Conservation (phyloP, 108 stramenopile species). For the Nitzschia sp. region DNA sequence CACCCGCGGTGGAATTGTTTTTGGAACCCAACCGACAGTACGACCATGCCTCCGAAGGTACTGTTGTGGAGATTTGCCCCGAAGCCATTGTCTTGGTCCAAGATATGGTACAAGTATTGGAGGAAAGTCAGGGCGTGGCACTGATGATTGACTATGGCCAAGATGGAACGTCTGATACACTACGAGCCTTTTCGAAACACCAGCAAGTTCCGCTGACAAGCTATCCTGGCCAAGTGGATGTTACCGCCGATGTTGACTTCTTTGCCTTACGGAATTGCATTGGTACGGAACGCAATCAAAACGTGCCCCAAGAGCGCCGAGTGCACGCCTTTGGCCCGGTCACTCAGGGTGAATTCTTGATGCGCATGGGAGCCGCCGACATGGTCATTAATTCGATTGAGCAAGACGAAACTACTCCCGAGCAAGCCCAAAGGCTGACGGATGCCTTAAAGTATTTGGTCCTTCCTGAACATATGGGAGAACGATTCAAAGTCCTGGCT, state of each 20-base stretch:
- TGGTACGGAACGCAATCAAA: background rate
- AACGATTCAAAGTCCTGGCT: slow-evolving; percentile 81
- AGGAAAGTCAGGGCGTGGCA: slow-evolving; percentile 79
- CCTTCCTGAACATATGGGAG: slow-evolving; percentile 92
- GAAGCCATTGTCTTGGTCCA: slow-evolving; percentile 83
- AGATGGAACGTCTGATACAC: slow-evolving; percentile 80
- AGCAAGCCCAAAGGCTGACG: slow-evolving; percentile 78
- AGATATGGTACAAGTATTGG: slow-evolving; percentile 83
- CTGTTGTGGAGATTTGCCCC: slow-evolving; percentile 92
- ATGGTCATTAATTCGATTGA: slow-evolving; percentile 58
- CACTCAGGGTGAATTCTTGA: slow-evolving; percentile 89
- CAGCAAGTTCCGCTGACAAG: slow-evolving; percentile 82
- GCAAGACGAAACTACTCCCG: slow-evolving; percentile 79
- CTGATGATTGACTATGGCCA: slow-evolving; percentile 98
- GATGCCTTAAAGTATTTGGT: slow-evolving; percentile 84
- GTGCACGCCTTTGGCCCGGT: slow-evolving; percentile 84
- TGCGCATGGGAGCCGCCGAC: slow-evolving; percentile 90
- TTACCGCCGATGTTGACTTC: slow-evolving; percentile 99
- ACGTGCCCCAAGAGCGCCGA: slow-evolving; percentile 11
- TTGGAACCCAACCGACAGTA: slow-evolving; percentile 42
- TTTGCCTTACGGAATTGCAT: slow-evolving; percentile 76
- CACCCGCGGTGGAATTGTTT: slow-evolving; percentile 78
- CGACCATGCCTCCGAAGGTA: slow-evolving; percentile 56
- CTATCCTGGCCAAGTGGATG: slow-evolving; percentile 90
- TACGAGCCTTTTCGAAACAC: slow-evolving; percentile 92